Evolutionary conservation across 352 stramenopile genomes (phyloP), one percentile per base, ranked within the genome.

Genomic region (Thraustochytrium sp.): DNA sequence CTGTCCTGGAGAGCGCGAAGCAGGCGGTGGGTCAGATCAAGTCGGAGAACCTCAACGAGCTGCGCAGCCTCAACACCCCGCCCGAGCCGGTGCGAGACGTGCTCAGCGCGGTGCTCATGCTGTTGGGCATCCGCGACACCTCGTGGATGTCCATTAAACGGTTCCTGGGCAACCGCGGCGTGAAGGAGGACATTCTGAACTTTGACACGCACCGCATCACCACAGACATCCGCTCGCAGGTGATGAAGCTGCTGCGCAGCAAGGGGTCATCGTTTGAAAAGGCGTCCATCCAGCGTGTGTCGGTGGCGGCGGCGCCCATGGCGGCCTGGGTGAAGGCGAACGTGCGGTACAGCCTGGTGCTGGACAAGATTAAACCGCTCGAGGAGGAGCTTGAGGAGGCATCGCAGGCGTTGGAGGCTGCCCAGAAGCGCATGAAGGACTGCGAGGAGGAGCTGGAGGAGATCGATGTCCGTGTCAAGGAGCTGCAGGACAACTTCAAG

Each of bases 81-180:
- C 95, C 95, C 0, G 92, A 97, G 84, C 92, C 95, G 0, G 97
- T 98, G 83, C 91, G 94, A 38, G 94, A 98, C 73, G 94, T 98
- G 34, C 88, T 98, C 31, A 94, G 90, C 31, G 95, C 94, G 0
- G 94, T 98, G 26, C 88, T 98, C 0, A 97, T 97, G 93, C 86
- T 98, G 9, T 86, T 98, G 2, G 95, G 95, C 13, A 97, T 98
- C 56, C 90, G 96, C 36, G 95, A 98, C 83, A 96, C 93, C 21
- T 97, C 92, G 0, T 98, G 95, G 95, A 93, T 96, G 76, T 96
- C 91, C 16, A 98, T 98, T 94, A 98, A 98, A 84, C 96, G 96
- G 84, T 98, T 98, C 80, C 84, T 98, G 0, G 93, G 94, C 2
- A 97, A 97, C 68, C 91, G 94, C 34, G 94, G 93, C 1, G 94